Percentiles rank a stretch among this genome's conserved stretches.
Evolutionary conservation across 2,329 filamentous ascomycete genomes (phyloP).

Genomic region (Diaporthe sp.): DNA sequence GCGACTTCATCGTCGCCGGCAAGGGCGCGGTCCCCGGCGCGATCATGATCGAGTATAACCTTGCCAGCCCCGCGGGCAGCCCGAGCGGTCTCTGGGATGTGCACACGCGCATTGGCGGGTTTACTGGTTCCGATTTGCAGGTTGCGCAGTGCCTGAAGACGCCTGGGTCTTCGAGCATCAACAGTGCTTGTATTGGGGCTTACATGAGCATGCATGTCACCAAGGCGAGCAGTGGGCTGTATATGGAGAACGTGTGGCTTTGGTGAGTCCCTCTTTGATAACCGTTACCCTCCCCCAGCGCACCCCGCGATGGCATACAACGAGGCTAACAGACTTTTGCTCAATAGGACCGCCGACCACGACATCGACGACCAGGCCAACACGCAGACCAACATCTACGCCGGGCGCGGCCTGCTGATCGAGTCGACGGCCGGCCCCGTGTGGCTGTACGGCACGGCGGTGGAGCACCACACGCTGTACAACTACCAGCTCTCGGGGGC

Average conservation of each 20-base stretch:
- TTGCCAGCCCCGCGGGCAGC: conserved; percentile 56
- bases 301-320: background rate
- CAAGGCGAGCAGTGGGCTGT: conserved; percentile 48
- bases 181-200: conserved; percentile 50
- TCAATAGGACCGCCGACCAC: conserved; percentile 47
- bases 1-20: conserved; percentile 79
- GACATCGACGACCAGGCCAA: conserved; percentile 53
- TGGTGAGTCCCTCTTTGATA: conserved; percentile 48
- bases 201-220: conserved; percentile 59
- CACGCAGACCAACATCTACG: conserved; percentile 63
- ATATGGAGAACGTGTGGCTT: conserved; percentile 63
- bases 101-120: conserved; percentile 80
- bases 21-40: conserved; percentile 76
- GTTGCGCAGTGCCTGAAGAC: conserved; percentile 74
- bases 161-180: conserved; percentile 46
- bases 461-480: conserved; percentile 75
- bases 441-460: conserved; percentile 75
- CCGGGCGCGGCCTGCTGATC: conserved; percentile 61
- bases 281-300: background rate
- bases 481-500: conserved; percentile 76
- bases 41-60: conserved; percentile 79
- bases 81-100: conserved; percentile 78
- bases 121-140: conserved; percentile 75
- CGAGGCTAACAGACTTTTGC: background rate
- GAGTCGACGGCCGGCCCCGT: conserved; percentile 59